Evolutionary conservation across 2,329 filamentous ascomycete genomes (phyloP).

Genomic region (Cladosporium colombiae): DNA sequence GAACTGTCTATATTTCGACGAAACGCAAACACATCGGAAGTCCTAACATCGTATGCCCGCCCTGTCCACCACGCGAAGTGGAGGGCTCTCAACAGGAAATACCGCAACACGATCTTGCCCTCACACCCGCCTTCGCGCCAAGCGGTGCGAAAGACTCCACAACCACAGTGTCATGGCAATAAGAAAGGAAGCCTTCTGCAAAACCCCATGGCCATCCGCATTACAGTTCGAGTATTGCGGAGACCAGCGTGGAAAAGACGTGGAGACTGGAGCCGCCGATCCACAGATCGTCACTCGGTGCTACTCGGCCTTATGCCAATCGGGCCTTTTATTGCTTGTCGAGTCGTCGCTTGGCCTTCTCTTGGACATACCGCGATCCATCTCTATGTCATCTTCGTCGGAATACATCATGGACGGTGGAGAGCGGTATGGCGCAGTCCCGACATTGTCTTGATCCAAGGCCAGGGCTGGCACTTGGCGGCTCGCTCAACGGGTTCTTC

Average conservation of each 20-base stretch:
- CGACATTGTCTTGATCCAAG: slow-evolving; percentile 6
- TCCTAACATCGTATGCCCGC: background rate
- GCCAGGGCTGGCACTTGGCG: slow-evolving; percentile 10
- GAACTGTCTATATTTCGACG: too few species aligned
- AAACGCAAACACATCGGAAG: background rate
- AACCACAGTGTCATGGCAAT: background rate
- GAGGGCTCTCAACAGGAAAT: background rate
- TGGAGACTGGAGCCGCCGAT: slow-evolving; percentile 3
- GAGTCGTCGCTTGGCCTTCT: slow-evolving; percentile 1
- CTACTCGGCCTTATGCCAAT: slow-evolving; percentile 14
- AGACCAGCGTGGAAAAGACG: slow-evolving; percentile 7
- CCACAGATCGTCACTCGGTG: slow-evolving; percentile 17
- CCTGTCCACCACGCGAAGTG: slow-evolving; percentile 1
- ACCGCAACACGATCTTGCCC: slow-evolving; percentile 6
- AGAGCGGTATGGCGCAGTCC: slow-evolving; percentile 3
- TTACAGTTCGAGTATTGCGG: slow-evolving; percentile 2
- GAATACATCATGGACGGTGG: slow-evolving; percentile 3
- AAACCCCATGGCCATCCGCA: slow-evolving; percentile 15
- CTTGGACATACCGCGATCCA: slow-evolving; percentile 6
- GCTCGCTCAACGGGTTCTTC: background rate
- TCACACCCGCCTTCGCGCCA: background rate
- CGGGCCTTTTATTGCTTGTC: slow-evolving; percentile 6
- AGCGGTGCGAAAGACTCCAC: background rate
- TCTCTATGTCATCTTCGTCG: background rate
- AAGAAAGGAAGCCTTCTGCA: background rate